These are phyloP conservation scores for Hysterium pulicare DNA, from an alignment of 2,329 filamentous ascomycete species.

Conservation along the genomic window DNA sequence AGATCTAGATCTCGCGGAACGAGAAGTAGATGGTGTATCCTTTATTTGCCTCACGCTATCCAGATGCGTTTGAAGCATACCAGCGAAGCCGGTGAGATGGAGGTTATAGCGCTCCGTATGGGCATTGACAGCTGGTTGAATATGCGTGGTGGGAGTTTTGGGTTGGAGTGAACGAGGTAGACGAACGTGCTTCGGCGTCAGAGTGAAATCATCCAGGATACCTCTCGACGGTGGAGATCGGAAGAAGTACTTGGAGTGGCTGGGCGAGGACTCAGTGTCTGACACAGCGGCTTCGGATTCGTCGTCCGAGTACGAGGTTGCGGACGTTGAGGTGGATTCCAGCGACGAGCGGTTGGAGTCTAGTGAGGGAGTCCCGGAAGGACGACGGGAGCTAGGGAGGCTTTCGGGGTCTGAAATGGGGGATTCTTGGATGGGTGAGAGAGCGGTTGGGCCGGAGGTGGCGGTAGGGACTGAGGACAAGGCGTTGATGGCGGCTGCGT, in stretches of 20 bases:
- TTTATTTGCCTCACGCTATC: slow-evolving; percentile 23
- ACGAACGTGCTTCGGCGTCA: slow-evolving; percentile 4
- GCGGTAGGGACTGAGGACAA: slow-evolving; percentile 14
- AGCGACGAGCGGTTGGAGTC: slow-evolving; percentile 15
- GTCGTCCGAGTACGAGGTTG: slow-evolving; percentile 15
- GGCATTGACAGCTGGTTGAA: slow-evolving; percentile 4
- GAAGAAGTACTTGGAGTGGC: slow-evolving; percentile 3
- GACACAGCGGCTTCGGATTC: slow-evolving; percentile 7
- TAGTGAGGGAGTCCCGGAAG: slow-evolving; percentile 19
- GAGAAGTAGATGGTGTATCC: slow-evolving; percentile 5
- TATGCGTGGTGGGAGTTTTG: slow-evolving; percentile 6
- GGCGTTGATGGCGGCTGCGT: slow-evolving; percentile 25
- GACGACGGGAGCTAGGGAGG: slow-evolving; percentile 9
- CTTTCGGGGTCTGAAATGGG: slow-evolving; percentile 6
- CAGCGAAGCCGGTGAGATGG: slow-evolving; percentile 23
- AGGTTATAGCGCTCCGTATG: slow-evolving; percentile 18
- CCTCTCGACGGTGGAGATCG: slow-evolving; percentile 3
- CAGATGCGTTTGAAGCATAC: slow-evolving; percentile 28
- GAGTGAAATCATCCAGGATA: slow-evolving; percentile 5
- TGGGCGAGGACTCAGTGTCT: slow-evolving; percentile 7
- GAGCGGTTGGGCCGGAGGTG: slow-evolving; percentile 1
- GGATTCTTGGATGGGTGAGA: slow-evolving; percentile 17
- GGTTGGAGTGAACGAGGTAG: slow-evolving; percentile 6
- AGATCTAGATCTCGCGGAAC: background rate
- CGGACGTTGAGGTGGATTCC: slow-evolving; percentile 17